These are phyloP conservation scores for Inonotus hispidus DNA, from an alignment of 1,284 basidiomycete genomes.

Conservation along the genomic window DNA sequence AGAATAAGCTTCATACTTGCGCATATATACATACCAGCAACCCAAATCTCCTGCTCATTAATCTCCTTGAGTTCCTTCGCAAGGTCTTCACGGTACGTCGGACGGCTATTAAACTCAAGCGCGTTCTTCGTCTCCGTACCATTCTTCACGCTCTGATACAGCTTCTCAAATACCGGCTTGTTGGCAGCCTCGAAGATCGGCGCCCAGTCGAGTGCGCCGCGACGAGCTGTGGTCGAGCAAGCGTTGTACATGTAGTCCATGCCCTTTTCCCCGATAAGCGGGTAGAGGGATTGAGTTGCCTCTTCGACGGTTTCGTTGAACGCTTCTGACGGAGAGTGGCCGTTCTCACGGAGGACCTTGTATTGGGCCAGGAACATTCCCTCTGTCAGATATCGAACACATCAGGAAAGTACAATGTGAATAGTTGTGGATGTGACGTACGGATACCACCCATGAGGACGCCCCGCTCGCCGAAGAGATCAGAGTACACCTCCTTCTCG, in stretches of 20 bases:
- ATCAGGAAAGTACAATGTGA: slow-evolving; percentile 4
- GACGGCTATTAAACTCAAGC: slow-evolving; percentile 91
- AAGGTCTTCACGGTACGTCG: slow-evolving; percentile 92
- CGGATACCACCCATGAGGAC: slow-evolving; percentile 99
- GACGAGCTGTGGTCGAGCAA: slow-evolving; percentile 98
- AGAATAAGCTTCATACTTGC: slow-evolving; percentile 8
- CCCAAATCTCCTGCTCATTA: slow-evolving; percentile 97
- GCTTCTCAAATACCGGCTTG: slow-evolving; percentile 87
- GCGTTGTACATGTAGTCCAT: slow-evolving; percentile 99
- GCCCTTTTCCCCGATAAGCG: slow-evolving; percentile 91
- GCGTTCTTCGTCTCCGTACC: slow-evolving; percentile 97
- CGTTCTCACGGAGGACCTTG: slow-evolving; percentile 97
- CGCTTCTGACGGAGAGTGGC: slow-evolving; percentile 95
- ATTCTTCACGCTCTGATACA: slow-evolving; percentile 92
- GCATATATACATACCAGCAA: slow-evolving; percentile 64
- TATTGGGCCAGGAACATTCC: slow-evolving; percentile 99
- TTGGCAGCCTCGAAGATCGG: slow-evolving; percentile 95
- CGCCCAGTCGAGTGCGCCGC: slow-evolving; percentile 99
- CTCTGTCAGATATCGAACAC: slow-evolving; percentile 45
- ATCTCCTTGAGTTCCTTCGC: slow-evolving; percentile 94
- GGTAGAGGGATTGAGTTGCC: slow-evolving; percentile 97
- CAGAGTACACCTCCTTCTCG: slow-evolving; percentile 99
- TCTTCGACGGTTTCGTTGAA: slow-evolving; percentile 99
- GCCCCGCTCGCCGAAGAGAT: slow-evolving; percentile 99
- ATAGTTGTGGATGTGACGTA: slow-evolving; percentile 35